Conservation (phyloP, 345 rosid genomes). For the Lepidium aucheri region DNA sequence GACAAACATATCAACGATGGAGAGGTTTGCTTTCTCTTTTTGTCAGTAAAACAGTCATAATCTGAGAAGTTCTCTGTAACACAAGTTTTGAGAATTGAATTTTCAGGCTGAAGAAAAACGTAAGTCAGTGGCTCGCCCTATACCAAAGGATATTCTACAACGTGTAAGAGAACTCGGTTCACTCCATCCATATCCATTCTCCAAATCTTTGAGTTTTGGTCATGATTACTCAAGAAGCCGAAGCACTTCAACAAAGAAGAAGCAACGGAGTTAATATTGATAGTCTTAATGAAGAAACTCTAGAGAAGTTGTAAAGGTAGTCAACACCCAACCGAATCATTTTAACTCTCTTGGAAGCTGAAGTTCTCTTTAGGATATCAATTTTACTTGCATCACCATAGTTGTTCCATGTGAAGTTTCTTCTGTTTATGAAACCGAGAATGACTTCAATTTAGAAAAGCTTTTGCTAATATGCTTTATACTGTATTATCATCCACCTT, state of each 20-base stretch:
- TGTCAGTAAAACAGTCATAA: background rate
- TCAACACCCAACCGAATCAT: background rate
- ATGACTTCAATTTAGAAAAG: background rate
- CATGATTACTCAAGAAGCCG: conserved; percentile 25
- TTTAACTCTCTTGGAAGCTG: background rate
- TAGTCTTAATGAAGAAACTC: background rate
- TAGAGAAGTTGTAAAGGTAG: background rate
- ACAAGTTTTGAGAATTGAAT: conserved; percentile 3
- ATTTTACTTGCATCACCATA: background rate
- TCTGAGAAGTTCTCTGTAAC: background rate
- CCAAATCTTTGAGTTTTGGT: background rate
- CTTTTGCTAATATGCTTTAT: background rate
- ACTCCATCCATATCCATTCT: conserved; percentile 56
- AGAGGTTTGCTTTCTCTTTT: conserved; percentile 37
- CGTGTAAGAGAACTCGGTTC: conserved; percentile 64
- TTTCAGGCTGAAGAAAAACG: conserved; percentile 44
- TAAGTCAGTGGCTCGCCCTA: conserved; percentile 31
- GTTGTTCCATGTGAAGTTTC: background rate
- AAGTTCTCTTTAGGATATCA: background rate
- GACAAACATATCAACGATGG: conserved; percentile 29
- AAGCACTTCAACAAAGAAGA: conserved; percentile 23
- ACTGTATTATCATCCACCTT: background rate
- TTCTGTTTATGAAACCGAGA: background rate
- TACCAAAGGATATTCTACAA: conserved; percentile 51
- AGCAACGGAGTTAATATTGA: background rate